Base-by-base conservation (phyloP, 2,329 filamentous ascomycete genomes). In the Ophiosphaerella herpotricha region DNA sequence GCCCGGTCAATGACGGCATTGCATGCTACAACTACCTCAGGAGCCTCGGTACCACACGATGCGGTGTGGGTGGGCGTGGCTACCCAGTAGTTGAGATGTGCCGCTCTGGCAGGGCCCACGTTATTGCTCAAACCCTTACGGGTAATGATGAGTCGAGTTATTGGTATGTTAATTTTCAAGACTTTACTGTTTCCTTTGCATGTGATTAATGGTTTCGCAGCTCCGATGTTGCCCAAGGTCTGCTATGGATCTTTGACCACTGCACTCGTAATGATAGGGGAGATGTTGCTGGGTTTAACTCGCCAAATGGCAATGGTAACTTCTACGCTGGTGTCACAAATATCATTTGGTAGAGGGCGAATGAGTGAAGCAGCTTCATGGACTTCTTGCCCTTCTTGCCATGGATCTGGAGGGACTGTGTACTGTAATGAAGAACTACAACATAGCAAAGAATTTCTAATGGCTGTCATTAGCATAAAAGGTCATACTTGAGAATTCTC, bases 21-120 rank as follows among this genome's bases (percentile, higher is more conserved):
- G 39, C 45, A 11, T 60, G 54, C 46, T 55, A 41, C 39, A 29
- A 57, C 16, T 60, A 57, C 41, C 36, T 57, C 7, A 44, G 26
- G 12, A 48, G 24, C n/a, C 39, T 59, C 2, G 56, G 46, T 7
- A 51, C 37, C 2, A 41, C 37, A 5, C 33, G 11, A 13, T 57
- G 56, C 21, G 46, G 24, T 24, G 48, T 38, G 43, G 4, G 26
- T 11, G 26, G 26, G 7, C 26, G 4, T 29, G 26, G 26, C 26
- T 8, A 8, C 26, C 33, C 18, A 5, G 35, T 37, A 13, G 26
- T n/a, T 12, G 42, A 44, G 33, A 29, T 36, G 18, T 44, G 42
- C 33, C 33, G 33, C 42, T 36, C 42, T 37, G 42, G 42, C 24
- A 34, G 36, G 14, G 32, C 42, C 7, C 32, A 44, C 12, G 34